Evolutionary conservation across 1,284 basidiomycete species (phyloP).

Genomic region (Puccinia novopanici): DNA sequence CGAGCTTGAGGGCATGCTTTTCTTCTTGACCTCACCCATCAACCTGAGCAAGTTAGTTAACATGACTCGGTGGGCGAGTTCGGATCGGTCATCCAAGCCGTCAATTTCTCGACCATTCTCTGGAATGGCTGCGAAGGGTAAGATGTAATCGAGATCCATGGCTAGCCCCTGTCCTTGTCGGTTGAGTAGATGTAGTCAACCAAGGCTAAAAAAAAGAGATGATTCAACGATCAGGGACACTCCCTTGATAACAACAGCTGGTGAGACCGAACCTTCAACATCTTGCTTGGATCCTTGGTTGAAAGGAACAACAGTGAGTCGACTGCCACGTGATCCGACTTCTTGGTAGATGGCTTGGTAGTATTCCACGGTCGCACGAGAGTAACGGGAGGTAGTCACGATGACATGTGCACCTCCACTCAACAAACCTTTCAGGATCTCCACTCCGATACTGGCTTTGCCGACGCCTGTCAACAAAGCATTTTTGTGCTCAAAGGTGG

Average conservation of each 20-base stretch:
- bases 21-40: conserved; percentile 92
- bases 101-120: conserved; percentile 99
- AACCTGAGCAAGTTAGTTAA: conserved; percentile 83
- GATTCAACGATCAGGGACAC: not conserved
- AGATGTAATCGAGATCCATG: conserved; percentile 95
- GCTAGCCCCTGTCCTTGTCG: conserved; percentile 64
- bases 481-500: conserved; percentile 98
- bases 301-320: conserved; percentile 95
- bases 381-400: conserved; percentile 94
- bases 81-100: conserved; percentile 91
- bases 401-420: conserved; percentile 95
- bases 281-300: conserved; percentile 98
- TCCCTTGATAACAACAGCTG: not conserved
- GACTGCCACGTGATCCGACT: conserved; percentile 88
- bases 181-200: conserved; percentile 97
- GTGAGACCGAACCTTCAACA: conserved; percentile 66
- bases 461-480: conserved; percentile 96
- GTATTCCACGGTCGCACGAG: conserved; percentile 90
- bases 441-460: conserved; percentile 94
- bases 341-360: conserved; percentile 98
- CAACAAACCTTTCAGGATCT: conserved; percentile 92
- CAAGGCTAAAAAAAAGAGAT: conserved; percentile 64
- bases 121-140: conserved; percentile 96
- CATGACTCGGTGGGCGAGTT: conserved; percentile 97
- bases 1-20: conserved; percentile 95